These are phyloP conservation scores for Nemania serpens DNA, from an alignment of 2,329 filamentous ascomycete genomes.

Conservation along the genomic window DNA sequence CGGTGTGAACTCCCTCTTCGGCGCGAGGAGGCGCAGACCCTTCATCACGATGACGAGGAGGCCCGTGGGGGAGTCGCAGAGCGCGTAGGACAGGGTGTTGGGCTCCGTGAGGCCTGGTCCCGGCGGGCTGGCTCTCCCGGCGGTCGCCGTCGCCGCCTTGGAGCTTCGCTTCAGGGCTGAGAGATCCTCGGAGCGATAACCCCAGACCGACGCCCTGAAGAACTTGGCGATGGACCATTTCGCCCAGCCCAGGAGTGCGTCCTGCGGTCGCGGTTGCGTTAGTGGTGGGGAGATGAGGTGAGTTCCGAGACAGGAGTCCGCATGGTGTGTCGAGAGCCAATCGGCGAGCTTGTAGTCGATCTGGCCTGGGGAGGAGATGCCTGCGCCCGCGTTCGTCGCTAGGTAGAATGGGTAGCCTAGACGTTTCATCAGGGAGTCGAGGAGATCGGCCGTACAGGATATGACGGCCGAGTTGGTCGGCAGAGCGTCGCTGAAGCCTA, in stretches of 20 bases:
- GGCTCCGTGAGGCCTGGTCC: slow-evolving; percentile 48
- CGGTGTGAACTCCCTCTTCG: slow-evolving; percentile 48
- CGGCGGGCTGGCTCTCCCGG: slow-evolving; percentile 39
- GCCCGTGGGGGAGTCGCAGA: slow-evolving; percentile 66
- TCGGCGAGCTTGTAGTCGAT: slow-evolving; percentile 58
- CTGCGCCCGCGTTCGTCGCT: slow-evolving; percentile 57
- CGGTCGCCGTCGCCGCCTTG: slow-evolving; percentile 27
- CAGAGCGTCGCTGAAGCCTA: slow-evolving; percentile 70
- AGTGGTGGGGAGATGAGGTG: slow-evolving; percentile 66
- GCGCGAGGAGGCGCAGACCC: slow-evolving; percentile 49
- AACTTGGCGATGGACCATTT: slow-evolving; percentile 61
- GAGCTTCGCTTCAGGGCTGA: slow-evolving; percentile 43
- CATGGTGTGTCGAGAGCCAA: slow-evolving; percentile 53
- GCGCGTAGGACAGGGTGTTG: slow-evolving; percentile 62
- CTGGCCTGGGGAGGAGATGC: slow-evolving; percentile 49
- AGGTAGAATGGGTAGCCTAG: slow-evolving; percentile 65
- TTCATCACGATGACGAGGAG: slow-evolving; percentile 60
- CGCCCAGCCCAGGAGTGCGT: slow-evolving; percentile 53
- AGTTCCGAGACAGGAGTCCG: slow-evolving; percentile 59
- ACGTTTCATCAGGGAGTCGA: slow-evolving; percentile 63
- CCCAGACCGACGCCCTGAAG: slow-evolving; percentile 56
- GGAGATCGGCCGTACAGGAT: slow-evolving; percentile 57
- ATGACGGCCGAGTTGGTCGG: slow-evolving; percentile 55
- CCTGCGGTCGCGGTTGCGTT: slow-evolving; percentile 50
- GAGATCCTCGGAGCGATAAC: slow-evolving; percentile 60